Base-by-base conservation (phyloP, 2,329 filamentous ascomycete genomes). In the Neofusicoccum sp. region DNA sequence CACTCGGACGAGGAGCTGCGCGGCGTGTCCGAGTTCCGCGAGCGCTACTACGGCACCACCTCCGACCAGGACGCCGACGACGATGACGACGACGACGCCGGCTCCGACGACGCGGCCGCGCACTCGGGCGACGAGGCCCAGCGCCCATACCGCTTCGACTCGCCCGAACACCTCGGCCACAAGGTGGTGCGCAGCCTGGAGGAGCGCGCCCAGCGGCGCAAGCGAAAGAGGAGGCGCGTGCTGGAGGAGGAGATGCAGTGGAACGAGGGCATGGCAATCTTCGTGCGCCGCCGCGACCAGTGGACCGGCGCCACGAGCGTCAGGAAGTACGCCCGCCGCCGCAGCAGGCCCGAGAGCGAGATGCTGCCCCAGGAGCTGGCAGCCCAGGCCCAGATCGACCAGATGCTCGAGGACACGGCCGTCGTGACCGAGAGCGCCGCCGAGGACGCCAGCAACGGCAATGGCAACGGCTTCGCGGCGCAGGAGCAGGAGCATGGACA, bases 261-360 rank as follows among this genome's bases (percentile, higher is more conserved):
- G 88, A 98, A 97, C 70, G 82, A 89, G 41, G 94, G 94, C 0
- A 75, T 97, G 63, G 85, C 87, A n/a, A 90, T 89, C 73, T 98
- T 92, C 77, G 85, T 88, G 64, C 85, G 88, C 34, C 83, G 91
- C 64, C 85, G 93, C 54, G 87, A 97, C 77, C 88, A 87, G 6
- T 98, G 94, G 94, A 94, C 93, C 1, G 89, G 90, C 36, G 93
- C 92, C 36, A 67, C 70, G 22, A 69, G 70, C 41, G 85, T 84
- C 66, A 83, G 80, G 9, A 75, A 72, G 59, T 71, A 73, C 48
- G 67, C 52, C 34, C 34, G 61, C 28, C 29, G 61, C 58, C 14
- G 39, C 0, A 80, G 80, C 36, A 81, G 84, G 9, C 85, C 66
- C 82, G 83, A 73, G 79, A 81, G 61, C n/a, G 34, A 61, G 8